Conservation (phyloP, 495 filamentous ascomycete species). For the Letharia columbiana region DNA sequence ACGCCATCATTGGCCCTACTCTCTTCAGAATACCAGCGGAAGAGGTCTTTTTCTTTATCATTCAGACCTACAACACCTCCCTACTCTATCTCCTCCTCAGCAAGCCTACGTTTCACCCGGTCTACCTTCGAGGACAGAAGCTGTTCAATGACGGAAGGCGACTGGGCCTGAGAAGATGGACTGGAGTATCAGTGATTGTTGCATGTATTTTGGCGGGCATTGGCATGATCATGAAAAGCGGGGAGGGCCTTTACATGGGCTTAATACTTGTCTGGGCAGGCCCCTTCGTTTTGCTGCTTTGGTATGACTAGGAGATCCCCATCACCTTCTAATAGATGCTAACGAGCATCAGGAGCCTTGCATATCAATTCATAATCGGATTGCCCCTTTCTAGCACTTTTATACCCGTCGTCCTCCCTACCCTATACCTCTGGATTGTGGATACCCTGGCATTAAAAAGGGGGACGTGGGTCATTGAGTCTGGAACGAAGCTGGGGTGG, state of each 20-base stretch:
- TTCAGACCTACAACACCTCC: constrained; percentile 63
- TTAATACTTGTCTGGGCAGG: constrained; percentile 59
- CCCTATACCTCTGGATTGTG: constrained; percentile 58
- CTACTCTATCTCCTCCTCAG: constrained; percentile 55
- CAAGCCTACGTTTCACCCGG: constrained; percentile 50
- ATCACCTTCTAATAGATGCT: neutral
- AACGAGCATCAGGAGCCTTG: constrained; percentile 33
- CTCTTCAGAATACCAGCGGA: constrained; percentile 54
- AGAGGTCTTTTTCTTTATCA: constrained; percentile 67
- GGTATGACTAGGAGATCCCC: constrained; percentile 30
- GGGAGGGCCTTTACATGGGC: constrained; percentile 50
- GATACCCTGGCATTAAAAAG: constrained; percentile 52
- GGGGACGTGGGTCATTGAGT: constrained; percentile 58
- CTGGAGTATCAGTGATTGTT: constrained; percentile 38
- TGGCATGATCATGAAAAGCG: constrained; percentile 34
- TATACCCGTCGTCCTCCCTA: constrained; percentile 50
- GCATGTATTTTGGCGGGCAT: constrained; percentile 32
- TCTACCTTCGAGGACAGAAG: constrained; percentile 37
- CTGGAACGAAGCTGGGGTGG: constrained; percentile 50
- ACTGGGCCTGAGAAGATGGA: constrained; percentile 20
- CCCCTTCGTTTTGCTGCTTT: constrained; percentile 53
- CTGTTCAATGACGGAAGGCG: constrained; percentile 21
- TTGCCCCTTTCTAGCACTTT: constrained; percentile 45
- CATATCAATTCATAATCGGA: constrained; percentile 49
- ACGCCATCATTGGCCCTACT: constrained; percentile 48